Evolutionary conservation across 805 yeast genomes (phyloP).

Genomic region (Danielozyma ontarioensis): DNA sequence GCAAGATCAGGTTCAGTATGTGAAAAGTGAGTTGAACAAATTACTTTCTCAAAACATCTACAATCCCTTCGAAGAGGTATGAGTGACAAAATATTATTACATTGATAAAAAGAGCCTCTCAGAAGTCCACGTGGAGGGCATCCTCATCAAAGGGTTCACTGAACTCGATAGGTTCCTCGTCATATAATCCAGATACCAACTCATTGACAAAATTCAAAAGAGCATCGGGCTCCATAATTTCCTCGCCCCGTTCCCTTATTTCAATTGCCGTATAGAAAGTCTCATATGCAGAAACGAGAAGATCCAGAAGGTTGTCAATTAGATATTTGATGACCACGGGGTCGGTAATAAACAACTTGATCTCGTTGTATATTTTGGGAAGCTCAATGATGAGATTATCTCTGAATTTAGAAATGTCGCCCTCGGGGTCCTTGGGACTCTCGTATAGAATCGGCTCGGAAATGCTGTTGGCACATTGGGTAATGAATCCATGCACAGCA

Average conservation of each 20-base stretch:
- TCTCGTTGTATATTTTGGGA: constrained; percentile 50
- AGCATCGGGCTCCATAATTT: constrained; percentile 61
- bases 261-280: constrained; percentile 37
- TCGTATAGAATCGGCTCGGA: constrained; percentile 35
- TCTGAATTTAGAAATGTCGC: constrained; percentile 38
- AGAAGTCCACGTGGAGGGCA: neutral
- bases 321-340: constrained; percentile 30
- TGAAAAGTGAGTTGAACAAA: constrained; percentile 72
- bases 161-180: constrained; percentile 12
- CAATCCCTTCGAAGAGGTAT: constrained; percentile 74
- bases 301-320: constrained; percentile 36
- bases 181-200: constrained; percentile 16
- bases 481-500: constrained; percentile 64
- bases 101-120: neutral
- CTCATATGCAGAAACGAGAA: constrained; percentile 54
- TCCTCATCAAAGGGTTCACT: constrained; percentile 10
- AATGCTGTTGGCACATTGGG: constrained; percentile 40
- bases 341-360: constrained; percentile 54
- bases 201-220: constrained; percentile 47
- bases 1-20: constrained; percentile 65
- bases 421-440: constrained; percentile 17
- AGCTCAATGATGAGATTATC: constrained; percentile 48
- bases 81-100: neutral
- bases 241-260: constrained; percentile 31
- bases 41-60: constrained; percentile 79